phyloP scores from a whole-genome alignment of 495 filamentous ascomycete genomes.

The Haplographium delicatum region DNA sequence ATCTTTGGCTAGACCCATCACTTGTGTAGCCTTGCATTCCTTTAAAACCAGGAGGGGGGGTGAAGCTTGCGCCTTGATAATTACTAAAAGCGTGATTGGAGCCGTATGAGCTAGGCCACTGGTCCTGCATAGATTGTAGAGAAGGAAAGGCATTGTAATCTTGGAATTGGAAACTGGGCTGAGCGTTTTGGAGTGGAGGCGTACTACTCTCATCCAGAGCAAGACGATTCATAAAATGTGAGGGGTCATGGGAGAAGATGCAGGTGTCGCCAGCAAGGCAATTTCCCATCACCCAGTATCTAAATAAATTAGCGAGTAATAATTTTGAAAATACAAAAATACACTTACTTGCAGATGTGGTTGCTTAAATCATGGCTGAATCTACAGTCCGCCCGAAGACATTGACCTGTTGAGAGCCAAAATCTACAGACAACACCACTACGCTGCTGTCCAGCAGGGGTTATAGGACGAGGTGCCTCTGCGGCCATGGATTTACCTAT shows the following conservation, averaged over 20 bases:
- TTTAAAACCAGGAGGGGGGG: constrained; percentile 60
- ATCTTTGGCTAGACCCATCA: constrained; percentile 64
- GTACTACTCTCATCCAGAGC: constrained; percentile 57
- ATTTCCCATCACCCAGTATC: constrained; percentile 95
- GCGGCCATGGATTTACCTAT: constrained; percentile 90
- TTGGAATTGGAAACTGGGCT: constrained; percentile 71
- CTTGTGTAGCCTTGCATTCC: constrained; percentile 41
- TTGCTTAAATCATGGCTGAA: constrained; percentile 95
- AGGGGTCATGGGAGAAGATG: constrained; percentile 95
- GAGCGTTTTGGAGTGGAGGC: constrained; percentile 47
- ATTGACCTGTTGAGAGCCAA: constrained; percentile 86
- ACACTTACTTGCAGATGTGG: constrained; percentile 94
- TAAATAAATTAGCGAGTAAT: constrained; percentile 35
- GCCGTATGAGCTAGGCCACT: constrained; percentile 50
- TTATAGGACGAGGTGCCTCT: constrained; percentile 57
- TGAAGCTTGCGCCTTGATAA: constrained; percentile 44
- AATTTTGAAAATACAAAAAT: constrained; percentile 5
- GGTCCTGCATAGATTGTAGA: constrained; percentile 56
- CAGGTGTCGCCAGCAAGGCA: constrained; percentile 93
- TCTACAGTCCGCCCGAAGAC: constrained; percentile 89
- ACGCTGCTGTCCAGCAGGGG: constrained; percentile 64
- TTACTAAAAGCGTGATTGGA: constrained; percentile 37
- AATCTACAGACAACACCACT: constrained; percentile 93
- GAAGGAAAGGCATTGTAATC: constrained; percentile 90
- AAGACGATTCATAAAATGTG: constrained; percentile 65